phyloP scores from a whole-genome alignment of 768 basidiomycete genomes.

The Tulasnella sp. region DNA sequence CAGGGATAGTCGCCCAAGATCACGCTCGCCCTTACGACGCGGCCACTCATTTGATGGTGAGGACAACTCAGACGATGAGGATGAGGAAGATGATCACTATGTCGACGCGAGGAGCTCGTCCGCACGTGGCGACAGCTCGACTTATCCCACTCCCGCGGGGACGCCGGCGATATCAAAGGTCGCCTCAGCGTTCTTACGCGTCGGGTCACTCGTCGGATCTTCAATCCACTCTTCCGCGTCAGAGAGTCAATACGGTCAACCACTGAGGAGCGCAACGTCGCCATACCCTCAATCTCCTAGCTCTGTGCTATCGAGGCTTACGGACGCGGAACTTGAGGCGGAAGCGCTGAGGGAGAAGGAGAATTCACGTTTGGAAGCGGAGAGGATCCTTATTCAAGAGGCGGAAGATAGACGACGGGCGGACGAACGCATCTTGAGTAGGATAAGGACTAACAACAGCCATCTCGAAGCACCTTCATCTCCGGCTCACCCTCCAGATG shows the following conservation, averaged over 20 bases:
- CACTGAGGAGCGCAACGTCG: not conserved
- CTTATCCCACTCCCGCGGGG: not conserved
- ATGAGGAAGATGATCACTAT: not conserved
- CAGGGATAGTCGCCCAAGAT: not conserved
- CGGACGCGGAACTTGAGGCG: slow-evolving; percentile 72
- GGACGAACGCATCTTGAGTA: slow-evolving; percentile 67
- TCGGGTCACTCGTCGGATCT: not conserved
- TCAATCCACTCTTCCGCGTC: not conserved
- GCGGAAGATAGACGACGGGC: slow-evolving; percentile 52
- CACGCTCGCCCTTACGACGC: not conserved
- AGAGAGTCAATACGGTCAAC: not conserved
- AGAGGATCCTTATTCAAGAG: slow-evolving; percentile 61
- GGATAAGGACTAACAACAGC: slow-evolving; percentile 39
- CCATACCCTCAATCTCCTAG: slow-evolving; percentile 9
- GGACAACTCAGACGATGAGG: not conserved
- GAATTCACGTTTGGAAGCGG: slow-evolving; percentile 62
- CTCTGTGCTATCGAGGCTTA: slow-evolving; percentile 20
- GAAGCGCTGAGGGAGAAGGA: slow-evolving; percentile 72
- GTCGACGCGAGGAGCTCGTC: not conserved
- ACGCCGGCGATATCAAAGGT: not conserved
- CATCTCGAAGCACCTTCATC: slow-evolving; percentile 44
- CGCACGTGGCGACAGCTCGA: not conserved
- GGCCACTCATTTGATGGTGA: not conserved
- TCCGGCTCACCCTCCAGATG: slow-evolving; percentile 32
- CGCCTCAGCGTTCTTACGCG: slow-evolving; percentile 1